These are phyloP conservation scores for Argentina anserina DNA, from an alignment of 306 rosid species.

Conservation along the genomic window DNA sequence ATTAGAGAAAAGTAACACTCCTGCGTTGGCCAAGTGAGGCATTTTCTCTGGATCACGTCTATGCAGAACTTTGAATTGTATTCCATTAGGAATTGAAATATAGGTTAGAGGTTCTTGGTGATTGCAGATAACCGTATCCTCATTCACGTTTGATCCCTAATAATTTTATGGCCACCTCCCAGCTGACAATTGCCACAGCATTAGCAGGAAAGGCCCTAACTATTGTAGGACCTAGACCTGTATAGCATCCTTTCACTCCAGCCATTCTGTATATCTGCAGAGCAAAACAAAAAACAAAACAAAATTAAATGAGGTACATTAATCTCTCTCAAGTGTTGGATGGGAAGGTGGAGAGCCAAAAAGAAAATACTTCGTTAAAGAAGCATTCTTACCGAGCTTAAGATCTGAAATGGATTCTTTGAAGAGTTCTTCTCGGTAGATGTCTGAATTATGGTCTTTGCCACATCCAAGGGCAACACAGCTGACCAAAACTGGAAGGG, in stretches of 20 bases:
- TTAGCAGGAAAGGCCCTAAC: conserved; percentile 90
- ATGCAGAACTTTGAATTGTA: neutral
- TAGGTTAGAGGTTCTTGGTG: neutral
- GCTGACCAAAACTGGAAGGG: conserved; percentile 76
- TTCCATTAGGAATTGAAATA: neutral
- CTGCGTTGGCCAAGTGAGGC: neutral
- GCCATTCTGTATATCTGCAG: conserved; percentile 57
- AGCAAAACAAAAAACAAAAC: neutral
- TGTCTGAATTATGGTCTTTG: conserved; percentile 91
- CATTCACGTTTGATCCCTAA: conserved; percentile 56
- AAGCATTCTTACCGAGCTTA: conserved; percentile 50
- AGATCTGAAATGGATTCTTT: conserved; percentile 68
- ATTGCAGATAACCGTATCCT: conserved; percentile 22
- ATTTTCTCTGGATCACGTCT: neutral
- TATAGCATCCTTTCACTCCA: conserved; percentile 84
- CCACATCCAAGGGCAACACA: conserved; percentile 90
- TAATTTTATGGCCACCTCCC: conserved; percentile 87
- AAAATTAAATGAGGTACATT: neutral
- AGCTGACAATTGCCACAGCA: conserved; percentile 81
- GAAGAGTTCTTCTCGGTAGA: conserved; percentile 45
- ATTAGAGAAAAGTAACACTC: neutral
- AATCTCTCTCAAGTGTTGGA: neutral
- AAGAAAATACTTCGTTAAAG: neutral
- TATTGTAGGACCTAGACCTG: conserved; percentile 84
- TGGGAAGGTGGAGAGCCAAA: neutral